These are phyloP conservation scores for Tulasnella sp. DNA, from an alignment of 768 basidiomycete species.

Conservation along the genomic window DNA sequence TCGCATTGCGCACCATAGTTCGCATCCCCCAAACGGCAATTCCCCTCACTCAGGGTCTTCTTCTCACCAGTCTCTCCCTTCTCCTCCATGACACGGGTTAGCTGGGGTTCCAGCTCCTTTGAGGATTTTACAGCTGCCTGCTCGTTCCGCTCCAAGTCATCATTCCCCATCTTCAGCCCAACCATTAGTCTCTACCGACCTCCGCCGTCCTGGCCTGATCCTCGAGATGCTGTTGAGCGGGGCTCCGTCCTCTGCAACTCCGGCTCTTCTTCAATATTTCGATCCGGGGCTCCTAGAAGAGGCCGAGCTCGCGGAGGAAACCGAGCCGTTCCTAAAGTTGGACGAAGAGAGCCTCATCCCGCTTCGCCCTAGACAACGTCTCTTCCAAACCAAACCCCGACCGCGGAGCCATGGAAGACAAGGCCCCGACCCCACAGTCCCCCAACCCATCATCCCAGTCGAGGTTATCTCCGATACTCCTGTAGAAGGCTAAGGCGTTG, in stretches of 20 bases:
- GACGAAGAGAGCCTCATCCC: too few relatives aligned
- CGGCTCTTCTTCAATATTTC: constrained; percentile 44
- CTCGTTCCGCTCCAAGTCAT: constrained; percentile 52
- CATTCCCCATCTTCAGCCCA: constrained; percentile 51
- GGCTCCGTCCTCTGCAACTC: constrained; percentile 45
- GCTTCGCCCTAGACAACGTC: too few relatives aligned
- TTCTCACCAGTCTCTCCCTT: constrained; percentile 51
- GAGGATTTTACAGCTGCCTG: constrained; percentile 41
- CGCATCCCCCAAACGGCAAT: constrained; percentile 50
- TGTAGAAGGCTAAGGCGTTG: too few relatives aligned
- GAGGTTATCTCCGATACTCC: too few relatives aligned
- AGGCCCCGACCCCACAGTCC: too few relatives aligned
- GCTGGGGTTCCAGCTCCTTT: constrained; percentile 43
- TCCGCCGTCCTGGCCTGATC: constrained; percentile 34
- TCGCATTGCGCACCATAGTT: constrained; percentile 45
- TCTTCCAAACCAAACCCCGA: too few relatives aligned
- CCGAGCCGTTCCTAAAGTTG: too few relatives aligned
- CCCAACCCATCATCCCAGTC: too few relatives aligned
- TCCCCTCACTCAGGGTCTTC: constrained; percentile 47
- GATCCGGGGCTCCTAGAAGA: not conserved
- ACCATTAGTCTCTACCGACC: constrained; percentile 39
- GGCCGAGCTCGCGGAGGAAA: not conserved
- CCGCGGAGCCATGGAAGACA: too few relatives aligned
- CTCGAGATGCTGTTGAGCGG: constrained; percentile 38
- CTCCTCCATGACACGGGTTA: constrained; percentile 51